These are phyloP conservation scores for Ascochyta fabae DNA, from an alignment of 2,329 filamentous ascomycete genomes.

Conservation along the genomic window DNA sequence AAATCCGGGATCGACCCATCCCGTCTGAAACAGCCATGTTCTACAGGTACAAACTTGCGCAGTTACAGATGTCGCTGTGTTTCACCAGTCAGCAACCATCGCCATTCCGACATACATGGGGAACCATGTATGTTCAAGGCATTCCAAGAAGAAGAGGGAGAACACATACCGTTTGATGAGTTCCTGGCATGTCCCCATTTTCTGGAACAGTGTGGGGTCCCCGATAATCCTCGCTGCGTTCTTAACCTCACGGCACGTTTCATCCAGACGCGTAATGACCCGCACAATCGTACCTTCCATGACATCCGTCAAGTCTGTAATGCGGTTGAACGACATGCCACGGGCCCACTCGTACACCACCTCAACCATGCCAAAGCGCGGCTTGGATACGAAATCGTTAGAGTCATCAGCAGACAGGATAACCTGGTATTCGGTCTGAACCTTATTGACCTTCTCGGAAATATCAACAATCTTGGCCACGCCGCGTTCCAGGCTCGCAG, in stretches of 20 bases:
- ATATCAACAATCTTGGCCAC: constrained; percentile 87
- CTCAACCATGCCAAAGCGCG: constrained; percentile 92
- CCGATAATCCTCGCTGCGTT: constrained; percentile 95
- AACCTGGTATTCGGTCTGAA: constrained; percentile 90
- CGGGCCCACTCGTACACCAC: constrained; percentile 98
- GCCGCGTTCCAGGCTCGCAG: constrained; percentile 79
- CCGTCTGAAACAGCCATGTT: constrained; percentile 14
- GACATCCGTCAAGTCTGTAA: constrained; percentile 93
- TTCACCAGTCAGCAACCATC: constrained; percentile 30
- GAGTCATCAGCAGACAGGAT: constrained; percentile 88
- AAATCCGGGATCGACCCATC: background rate
- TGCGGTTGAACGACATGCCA: constrained; percentile 98
- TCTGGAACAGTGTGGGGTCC: constrained; percentile 88
- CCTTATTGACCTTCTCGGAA: constrained; percentile 87
- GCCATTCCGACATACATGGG: constrained; percentile 6
- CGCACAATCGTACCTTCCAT: constrained; percentile 96
- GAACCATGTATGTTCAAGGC: background rate
- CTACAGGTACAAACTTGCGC: constrained; percentile 50
- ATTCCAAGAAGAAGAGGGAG: background rate
- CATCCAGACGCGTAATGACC: constrained; percentile 90
- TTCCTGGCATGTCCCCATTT: constrained; percentile 98
- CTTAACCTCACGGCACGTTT: constrained; percentile 96
- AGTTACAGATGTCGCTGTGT: constrained; percentile 51
- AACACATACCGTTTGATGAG: constrained; percentile 91
- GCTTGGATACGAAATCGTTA: constrained; percentile 87